These are phyloP conservation scores for Globisporangium takayamanum DNA, from an alignment of 352 stramenopile genomes.

Conservation along the genomic window DNA sequence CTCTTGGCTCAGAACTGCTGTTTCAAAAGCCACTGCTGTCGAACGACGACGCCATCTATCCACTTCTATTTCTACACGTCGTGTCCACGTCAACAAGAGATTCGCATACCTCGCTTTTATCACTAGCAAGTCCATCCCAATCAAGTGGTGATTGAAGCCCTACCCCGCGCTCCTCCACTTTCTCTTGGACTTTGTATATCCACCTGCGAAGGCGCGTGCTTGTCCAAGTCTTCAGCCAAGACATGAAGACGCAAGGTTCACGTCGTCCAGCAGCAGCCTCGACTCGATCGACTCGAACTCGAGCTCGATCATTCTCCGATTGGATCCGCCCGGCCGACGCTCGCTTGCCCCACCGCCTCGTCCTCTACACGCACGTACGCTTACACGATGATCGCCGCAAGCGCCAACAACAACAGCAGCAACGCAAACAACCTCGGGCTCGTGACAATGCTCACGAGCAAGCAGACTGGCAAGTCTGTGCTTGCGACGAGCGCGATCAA, in stretches of 20 bases:
- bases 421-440: conserved; percentile 3
- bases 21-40: too few species aligned
- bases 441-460: conserved; percentile 11
- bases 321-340: conserved; percentile 17
- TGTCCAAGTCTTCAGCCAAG: too few species aligned
- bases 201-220: neutral
- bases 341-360: neutral
- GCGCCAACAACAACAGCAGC: conserved; percentile 8
- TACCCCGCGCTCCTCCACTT: neutral
- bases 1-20: too few species aligned
- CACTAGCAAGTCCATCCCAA: conserved; percentile 4
- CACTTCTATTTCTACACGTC: neutral
- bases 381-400: conserved; percentile 12
- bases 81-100: conserved; percentile 11
- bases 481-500: conserved; percentile 72
- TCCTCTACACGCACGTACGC: neutral
- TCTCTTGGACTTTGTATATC: conserved; percentile 2
- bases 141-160: too few species aligned
- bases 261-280: neutral
- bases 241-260: too few species aligned
- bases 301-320: conserved; percentile 34
- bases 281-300: neutral
- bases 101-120: neutral
- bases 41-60: too few species aligned
- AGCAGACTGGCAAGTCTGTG: conserved; percentile 15